Conservation (phyloP, 177 flowering plant species). For the Vitis hybrid region DNA sequence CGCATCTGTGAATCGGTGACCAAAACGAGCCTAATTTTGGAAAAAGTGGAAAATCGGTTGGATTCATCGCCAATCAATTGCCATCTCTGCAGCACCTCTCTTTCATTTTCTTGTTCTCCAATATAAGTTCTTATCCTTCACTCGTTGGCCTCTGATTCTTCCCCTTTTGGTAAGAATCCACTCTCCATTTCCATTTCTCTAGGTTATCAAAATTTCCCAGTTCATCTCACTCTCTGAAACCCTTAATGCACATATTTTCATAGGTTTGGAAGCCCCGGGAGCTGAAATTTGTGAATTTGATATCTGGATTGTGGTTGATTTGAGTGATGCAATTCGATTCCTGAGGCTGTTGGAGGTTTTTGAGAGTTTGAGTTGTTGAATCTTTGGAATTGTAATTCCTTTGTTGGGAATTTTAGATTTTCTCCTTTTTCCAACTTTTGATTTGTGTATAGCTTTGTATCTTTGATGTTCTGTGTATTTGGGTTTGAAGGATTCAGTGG, state of each 20-base stretch:
- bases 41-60: background rate
- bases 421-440: background rate
- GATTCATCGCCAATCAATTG: conserved; percentile 10
- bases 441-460: background rate
- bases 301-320: background rate
- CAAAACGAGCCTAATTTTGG: background rate
- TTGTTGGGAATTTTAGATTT: background rate
- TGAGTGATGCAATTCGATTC: background rate
- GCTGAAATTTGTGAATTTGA: background rate
- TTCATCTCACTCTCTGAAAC: background rate
- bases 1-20: conserved; percentile 1
- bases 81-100: background rate
- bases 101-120: background rate
- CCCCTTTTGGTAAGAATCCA: conserved; percentile 30
- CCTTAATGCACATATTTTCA: background rate
- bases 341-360: background rate
- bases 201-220: background rate
- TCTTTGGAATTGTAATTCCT: background rate
- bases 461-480: conserved; percentile 1
- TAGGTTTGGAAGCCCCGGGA: background rate
- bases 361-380: background rate
- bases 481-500: background rate
- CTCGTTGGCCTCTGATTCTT: conserved; percentile 24
- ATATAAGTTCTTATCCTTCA: conserved; percentile 5
- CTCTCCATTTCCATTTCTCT: background rate